A percentile compares a stretch with the other conserved stretches of the same genome.
phyloP scores from a whole-genome alignment of 805 yeast genomes.

The Candida ponderosae region DNA sequence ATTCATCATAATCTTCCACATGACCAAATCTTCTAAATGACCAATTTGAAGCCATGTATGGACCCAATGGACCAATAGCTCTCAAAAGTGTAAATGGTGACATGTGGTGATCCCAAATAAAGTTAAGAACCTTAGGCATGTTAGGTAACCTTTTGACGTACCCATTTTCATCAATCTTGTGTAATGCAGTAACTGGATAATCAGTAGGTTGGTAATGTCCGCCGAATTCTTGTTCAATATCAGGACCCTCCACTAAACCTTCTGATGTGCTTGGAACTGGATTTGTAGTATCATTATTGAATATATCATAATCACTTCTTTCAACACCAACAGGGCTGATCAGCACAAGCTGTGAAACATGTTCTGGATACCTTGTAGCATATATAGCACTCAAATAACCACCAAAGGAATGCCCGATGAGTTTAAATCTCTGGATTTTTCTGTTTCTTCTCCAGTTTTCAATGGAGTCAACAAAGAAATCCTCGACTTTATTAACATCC shows the following conservation, averaged over 20 bases:
- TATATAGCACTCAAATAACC: constrained; percentile 60
- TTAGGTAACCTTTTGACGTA: constrained; percentile 27
- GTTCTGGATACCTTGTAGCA: constrained; percentile 45
- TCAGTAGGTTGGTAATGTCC: constrained; percentile 10
- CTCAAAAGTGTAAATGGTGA: constrained; percentile 51
- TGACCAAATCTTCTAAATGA: constrained; percentile 38
- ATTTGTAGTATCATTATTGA: neutral
- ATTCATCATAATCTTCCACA: constrained; percentile 20
- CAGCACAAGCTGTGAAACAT: constrained; percentile 43
- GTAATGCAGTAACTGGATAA: constrained; percentile 14
- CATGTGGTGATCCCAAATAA: constrained; percentile 43
- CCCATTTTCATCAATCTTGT: constrained; percentile 20
- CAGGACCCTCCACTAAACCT: constrained; percentile 18
- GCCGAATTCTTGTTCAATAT: constrained; percentile 25
- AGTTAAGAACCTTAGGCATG: constrained; percentile 27
- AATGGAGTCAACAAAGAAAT: constrained; percentile 35
- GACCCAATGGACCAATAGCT: constrained; percentile 43
- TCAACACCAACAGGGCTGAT: constrained; percentile 73
- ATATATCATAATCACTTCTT: constrained; percentile 32
- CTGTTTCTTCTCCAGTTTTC: constrained; percentile 50
- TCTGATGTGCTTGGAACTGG: neutral
- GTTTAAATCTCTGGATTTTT: constrained; percentile 41
- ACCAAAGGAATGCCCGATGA: constrained; percentile 67
- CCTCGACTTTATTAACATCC: constrained; percentile 24
- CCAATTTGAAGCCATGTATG: constrained; percentile 46